Evolutionary conservation across 306 rosid species (phyloP).

Genomic region (Astragalus membranaceus): DNA sequence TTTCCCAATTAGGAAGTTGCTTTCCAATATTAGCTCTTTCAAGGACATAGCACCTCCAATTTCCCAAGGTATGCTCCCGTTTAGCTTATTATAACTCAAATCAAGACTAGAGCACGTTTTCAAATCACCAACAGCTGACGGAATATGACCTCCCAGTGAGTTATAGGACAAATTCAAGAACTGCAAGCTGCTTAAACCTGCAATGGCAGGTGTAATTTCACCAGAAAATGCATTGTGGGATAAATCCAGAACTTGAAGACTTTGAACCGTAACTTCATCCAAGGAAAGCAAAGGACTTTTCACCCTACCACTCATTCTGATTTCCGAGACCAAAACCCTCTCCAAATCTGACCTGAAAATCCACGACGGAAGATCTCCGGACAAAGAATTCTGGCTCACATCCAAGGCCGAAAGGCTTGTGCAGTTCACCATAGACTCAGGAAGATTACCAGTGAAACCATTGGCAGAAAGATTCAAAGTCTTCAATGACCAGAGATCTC

Average conservation of each 20-base stretch:
- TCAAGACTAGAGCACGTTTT: slow-evolving; percentile 57
- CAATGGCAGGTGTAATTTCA: slow-evolving; percentile 50
- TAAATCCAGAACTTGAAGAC: slow-evolving; percentile 68
- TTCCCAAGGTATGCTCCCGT: slow-evolving; percentile 70
- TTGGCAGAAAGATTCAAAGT: slow-evolving; percentile 61
- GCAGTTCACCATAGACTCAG: slow-evolving; percentile 57
- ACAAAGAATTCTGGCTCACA: slow-evolving; percentile 62
- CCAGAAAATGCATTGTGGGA: slow-evolving; percentile 76
- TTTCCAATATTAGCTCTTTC: slow-evolving; percentile 60
- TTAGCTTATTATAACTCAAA: slow-evolving; percentile 63
- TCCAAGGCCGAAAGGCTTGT: slow-evolving; percentile 56
- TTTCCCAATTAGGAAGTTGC: slow-evolving; percentile 57
- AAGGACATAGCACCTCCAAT: slow-evolving; percentile 59
- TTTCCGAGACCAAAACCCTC: slow-evolving; percentile 48
- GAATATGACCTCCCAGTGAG: slow-evolving; percentile 67
- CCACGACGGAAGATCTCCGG: slow-evolving; percentile 76
- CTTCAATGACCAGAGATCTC: slow-evolving; percentile 61
- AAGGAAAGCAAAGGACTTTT: slow-evolving; percentile 24
- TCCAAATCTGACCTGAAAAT: slow-evolving; percentile 50
- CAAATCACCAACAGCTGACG: slow-evolving; percentile 55
- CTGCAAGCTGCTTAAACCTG: slow-evolving; percentile 55
- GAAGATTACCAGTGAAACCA: slow-evolving; percentile 62
- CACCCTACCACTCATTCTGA: slow-evolving; percentile 17
- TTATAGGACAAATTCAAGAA: slow-evolving; percentile 61
- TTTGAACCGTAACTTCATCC: slow-evolving; percentile 37